Percentiles rank a stretch among this genome's conserved stretches.
These are phyloP conservation scores for Aspergillus sojae DNA, from an alignment of 2,329 filamentous ascomycete genomes.

Conservation along the genomic window DNA sequence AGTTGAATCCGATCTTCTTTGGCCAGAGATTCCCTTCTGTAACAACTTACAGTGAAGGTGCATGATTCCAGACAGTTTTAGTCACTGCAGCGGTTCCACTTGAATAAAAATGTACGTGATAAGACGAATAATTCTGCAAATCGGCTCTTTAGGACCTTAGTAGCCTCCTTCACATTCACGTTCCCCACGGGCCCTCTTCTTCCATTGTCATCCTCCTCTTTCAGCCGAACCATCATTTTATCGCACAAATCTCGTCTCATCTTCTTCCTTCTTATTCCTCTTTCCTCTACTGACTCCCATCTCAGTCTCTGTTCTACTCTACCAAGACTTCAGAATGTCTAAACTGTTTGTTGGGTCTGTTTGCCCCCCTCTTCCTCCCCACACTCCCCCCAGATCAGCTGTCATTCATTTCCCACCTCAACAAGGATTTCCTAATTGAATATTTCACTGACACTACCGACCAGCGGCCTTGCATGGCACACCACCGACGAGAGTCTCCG, in stretches of 20 bases:
- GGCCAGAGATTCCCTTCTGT: background rate
- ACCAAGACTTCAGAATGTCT: conserved; percentile 63
- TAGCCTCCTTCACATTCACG: conserved; percentile 6
- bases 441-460: conserved; percentile 4
- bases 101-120: conserved; percentile 2
- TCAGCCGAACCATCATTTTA: conserved; percentile 1
- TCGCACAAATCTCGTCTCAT: conserved; percentile 1
- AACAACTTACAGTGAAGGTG: background rate
- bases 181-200: conserved; percentile 1
- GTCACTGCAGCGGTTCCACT: conserved; percentile 1
- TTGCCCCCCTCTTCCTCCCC: conserved; percentile 13
- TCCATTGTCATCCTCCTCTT: background rate
- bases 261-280: background rate
- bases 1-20: background rate
- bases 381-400: background rate
- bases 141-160: conserved; percentile 3
- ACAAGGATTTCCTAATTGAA: background rate
- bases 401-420: conserved; percentile 14
- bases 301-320: conserved; percentile 8
- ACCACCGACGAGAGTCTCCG: conserved; percentile 87
- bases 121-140: background rate
- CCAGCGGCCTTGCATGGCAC: conserved; percentile 95
- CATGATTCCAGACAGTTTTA: conserved; percentile 3
- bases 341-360: conserved; percentile 94
- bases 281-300: conserved; percentile 9